phyloP scores from a whole-genome alignment of 768 basidiomycete species.

The Phanerochaete sordida region DNA sequence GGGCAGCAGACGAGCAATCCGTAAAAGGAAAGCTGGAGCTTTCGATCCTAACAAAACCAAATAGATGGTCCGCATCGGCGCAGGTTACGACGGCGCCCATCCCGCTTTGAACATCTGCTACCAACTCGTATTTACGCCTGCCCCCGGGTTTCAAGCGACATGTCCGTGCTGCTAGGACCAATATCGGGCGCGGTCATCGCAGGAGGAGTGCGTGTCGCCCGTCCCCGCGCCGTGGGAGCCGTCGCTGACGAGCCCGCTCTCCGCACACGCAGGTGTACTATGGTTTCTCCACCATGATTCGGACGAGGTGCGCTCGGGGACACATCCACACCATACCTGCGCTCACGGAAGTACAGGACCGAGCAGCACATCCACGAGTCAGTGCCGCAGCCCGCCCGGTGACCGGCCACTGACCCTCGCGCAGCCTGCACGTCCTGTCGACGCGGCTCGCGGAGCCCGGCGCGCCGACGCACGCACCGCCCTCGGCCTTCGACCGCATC shows the following conservation, averaged over 20 bases:
- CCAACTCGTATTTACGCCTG: not conserved
- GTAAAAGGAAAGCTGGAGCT: constrained; percentile 10
- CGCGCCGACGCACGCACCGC: constrained; percentile 15
- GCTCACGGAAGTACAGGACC: constrained; percentile 14
- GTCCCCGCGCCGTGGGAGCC: not conserved
- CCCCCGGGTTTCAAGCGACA: not conserved
- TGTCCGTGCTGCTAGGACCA: constrained; percentile 22
- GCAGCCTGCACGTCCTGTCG: constrained; percentile 20
- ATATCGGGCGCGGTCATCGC: constrained; percentile 22
- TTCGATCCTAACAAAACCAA: constrained; percentile 15
- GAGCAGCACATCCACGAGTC: constrained; percentile 22
- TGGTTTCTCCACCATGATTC: constrained; percentile 26
- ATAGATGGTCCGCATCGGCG: not conserved
- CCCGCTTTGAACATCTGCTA: constrained; percentile 2
- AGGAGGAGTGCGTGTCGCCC: constrained; percentile 17
- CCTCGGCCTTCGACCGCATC: constrained; percentile 22
- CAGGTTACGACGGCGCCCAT: not conserved
- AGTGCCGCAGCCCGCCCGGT: not conserved
- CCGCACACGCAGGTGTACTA: constrained; percentile 22
- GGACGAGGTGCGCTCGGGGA: constrained; percentile 13
- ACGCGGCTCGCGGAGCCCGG: constrained; percentile 20
- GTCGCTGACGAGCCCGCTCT: not conserved
- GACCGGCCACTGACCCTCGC: not conserved
- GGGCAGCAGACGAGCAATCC: not conserved
- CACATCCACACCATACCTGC: not conserved